phyloP scores from a whole-genome alignment of 306 rosid genomes.

The Prosopis cineraria region DNA sequence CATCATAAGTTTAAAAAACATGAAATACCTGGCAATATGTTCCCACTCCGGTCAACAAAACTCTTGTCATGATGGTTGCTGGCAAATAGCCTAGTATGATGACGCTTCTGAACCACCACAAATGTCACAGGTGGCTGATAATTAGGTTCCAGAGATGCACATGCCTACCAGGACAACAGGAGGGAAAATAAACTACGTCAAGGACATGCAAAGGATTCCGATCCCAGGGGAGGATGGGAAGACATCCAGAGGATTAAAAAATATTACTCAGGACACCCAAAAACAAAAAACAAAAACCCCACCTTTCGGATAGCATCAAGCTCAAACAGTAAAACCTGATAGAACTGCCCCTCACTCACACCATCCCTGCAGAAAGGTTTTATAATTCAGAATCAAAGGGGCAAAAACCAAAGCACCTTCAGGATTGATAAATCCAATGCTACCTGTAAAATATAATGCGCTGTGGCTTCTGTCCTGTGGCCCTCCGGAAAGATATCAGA shows the following conservation, averaged over 20 bases:
- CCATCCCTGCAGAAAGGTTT: constrained; percentile 67
- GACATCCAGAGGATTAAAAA: too few relatives aligned
- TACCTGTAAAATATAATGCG: constrained; percentile 93
- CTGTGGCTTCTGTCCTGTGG: constrained; percentile 90
- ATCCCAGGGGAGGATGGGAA: too few relatives aligned
- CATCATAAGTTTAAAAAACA: neutral
- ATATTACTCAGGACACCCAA: neutral
- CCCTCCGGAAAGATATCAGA: constrained; percentile 83
- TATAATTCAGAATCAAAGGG: neutral
- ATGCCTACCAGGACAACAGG: constrained; percentile 53
- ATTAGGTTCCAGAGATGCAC: constrained; percentile 92
- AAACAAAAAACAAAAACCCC: neutral
- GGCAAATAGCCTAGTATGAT: constrained; percentile 85
- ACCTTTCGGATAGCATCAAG: constrained; percentile 96
- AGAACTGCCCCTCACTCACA: constrained; percentile 95
- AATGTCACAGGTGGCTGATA: constrained; percentile 96
- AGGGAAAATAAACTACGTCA: neutral
- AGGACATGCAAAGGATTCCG: neutral
- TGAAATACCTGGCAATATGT: constrained; percentile 79
- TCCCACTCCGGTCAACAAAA: constrained; percentile 87
- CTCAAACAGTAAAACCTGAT: constrained; percentile 89
- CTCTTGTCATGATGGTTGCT: constrained; percentile 77
- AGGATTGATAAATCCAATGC: neutral
- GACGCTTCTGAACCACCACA: constrained; percentile 91
- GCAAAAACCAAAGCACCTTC: neutral